Evolutionary conservation across 1,284 basidiomycete species (phyloP), one percentile per base, ranked within the genome.

Genomic region (Ustilago esculenta): DNA sequence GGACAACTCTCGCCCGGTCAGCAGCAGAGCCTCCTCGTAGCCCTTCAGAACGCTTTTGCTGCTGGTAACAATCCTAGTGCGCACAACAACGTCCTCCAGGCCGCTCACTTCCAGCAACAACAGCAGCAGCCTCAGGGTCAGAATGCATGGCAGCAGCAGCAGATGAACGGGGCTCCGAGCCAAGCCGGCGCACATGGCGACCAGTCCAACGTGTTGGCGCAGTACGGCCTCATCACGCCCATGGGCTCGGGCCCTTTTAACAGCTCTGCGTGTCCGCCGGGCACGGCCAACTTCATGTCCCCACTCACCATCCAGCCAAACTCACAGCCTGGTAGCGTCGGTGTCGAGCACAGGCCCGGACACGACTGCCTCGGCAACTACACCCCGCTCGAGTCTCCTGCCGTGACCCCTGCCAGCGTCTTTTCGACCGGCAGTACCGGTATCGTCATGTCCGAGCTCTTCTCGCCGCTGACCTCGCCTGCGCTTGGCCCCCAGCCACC

Each of bases 391-490:
- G 77, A 79, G 34, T 70, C 75, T 0, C 68, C 78, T 8, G 73
- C 75, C 2, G 67, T 78, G 33, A 81, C 80, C 4, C 80, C 80
- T 0, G 80, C 80, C 15, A 81, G 77, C 46, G 80, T 80, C 24
- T 81, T 81, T 25, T 78, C 82, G 25, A 82, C 76, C 27, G 66
- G 73, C 29, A 80, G 76, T 54, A 69, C 72, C 20, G 65, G 78
- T 12, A 80, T 82, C 46, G 75, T 80, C 41, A 79, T 82, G 21
- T 82, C 78, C 49, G 85, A 85, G 30, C 85, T 86, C 75, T 86
- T 87, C 74, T 86, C 86, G 4, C 87, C 87, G 1, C 77, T 87
- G 34, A 86, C 86, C 1, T 87, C 86, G 6, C 87, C 87, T 0
- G 87, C 87, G 1, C 82, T 88, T 5, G 83, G 84, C 34, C 85